A percentile compares a stretch with the other conserved stretches of the same genome.
These are phyloP conservation scores for Cytospora paraplurivora DNA, from an alignment of 2,329 filamentous ascomycete genomes.

Conservation along the genomic window DNA sequence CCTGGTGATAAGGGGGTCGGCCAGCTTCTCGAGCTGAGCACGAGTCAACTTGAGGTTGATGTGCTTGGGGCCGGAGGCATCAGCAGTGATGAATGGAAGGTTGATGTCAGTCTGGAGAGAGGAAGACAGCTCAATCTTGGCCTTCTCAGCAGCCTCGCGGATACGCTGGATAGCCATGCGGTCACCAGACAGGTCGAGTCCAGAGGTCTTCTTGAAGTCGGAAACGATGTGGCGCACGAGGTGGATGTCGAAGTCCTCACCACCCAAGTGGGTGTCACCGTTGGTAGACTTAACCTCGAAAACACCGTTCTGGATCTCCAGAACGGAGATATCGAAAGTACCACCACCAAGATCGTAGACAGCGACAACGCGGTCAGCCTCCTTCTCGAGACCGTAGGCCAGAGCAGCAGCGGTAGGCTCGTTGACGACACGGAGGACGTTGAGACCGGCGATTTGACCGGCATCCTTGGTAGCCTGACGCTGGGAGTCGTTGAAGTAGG, in stretches of 20 bases:
- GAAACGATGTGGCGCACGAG: slow-evolving; percentile 91
- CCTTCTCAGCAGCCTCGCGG: slow-evolving; percentile 97
- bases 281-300: slow-evolving; percentile 99
- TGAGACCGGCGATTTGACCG: slow-evolving; percentile 92
- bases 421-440: slow-evolving; percentile 96
- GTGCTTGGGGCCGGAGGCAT: slow-evolving; percentile 94
- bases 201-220: slow-evolving; percentile 95
- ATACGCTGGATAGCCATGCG: slow-evolving; percentile 99
- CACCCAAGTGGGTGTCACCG: slow-evolving; percentile 97
- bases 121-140: slow-evolving; percentile 97
- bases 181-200: slow-evolving; percentile 85
- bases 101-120: slow-evolving; percentile 96
- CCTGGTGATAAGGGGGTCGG: slow-evolving; percentile 82
- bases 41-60: slow-evolving; percentile 95
- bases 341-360: slow-evolving; percentile 98
- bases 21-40: slow-evolving; percentile 88
- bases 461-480: slow-evolving; percentile 98
- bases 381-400: slow-evolving; percentile 95
- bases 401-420: slow-evolving; percentile 95
- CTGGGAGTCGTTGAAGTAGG: slow-evolving; percentile 99
- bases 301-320: slow-evolving; percentile 96
- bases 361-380: slow-evolving; percentile 83
- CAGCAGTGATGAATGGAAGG: slow-evolving; percentile 97
- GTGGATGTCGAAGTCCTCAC: slow-evolving; percentile 96
- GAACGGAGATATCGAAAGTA: slow-evolving; percentile 98